Base-by-base conservation (phyloP, 805 yeast species). In the Huiozyma naganishii region DNA sequence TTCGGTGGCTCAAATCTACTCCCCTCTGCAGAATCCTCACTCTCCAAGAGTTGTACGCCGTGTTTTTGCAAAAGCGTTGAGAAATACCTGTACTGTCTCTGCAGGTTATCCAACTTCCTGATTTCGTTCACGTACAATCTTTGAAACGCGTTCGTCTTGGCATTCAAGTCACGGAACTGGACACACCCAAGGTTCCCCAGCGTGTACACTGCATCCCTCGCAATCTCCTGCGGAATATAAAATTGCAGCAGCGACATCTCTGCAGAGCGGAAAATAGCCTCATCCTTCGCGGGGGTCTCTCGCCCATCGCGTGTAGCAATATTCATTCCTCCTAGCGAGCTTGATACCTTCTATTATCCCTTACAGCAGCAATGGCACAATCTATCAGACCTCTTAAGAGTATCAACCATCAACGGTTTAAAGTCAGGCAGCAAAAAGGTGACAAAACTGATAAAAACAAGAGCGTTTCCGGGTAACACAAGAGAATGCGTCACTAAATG, bases 191-290 rank as follows among this genome's bases (percentile, higher is more conserved):
- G 69, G 51, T 85, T 87, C 5, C 98, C 99, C 33, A 92, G 69
- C 28, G 85, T 77, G 45, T 86, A 76, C n/a, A 88, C 81, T 34
- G 87, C 77, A 47, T 88, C 95, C 49, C 97, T 72, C 6, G 95
- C 77, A 37, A 84, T 80, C 65, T 92, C 99, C 28, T 85, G 79
- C 7, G 97, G 90, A 47, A 92, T 78, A 63, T 86, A 90, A 53
- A 92, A 71, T 69, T 92, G 96, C 42, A 90, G 83, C 54, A 89
- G 75, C 40, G 95, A 78, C 97, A 92, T 94, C 58, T 85, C 95
- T 81, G 97, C 97, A 45, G 97, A 89, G 72, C 96, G 65, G 55
- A 64, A 64, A 43, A 64, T 59, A 29, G 67, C 68, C 45, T 64
- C 68, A 36, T 62, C 59, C 54, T 39, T 44, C 51, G 5, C 23